Conservation (phyloP, 225 moss, liverwort and hornwort genomes). For the Neckera pumila region DNA sequence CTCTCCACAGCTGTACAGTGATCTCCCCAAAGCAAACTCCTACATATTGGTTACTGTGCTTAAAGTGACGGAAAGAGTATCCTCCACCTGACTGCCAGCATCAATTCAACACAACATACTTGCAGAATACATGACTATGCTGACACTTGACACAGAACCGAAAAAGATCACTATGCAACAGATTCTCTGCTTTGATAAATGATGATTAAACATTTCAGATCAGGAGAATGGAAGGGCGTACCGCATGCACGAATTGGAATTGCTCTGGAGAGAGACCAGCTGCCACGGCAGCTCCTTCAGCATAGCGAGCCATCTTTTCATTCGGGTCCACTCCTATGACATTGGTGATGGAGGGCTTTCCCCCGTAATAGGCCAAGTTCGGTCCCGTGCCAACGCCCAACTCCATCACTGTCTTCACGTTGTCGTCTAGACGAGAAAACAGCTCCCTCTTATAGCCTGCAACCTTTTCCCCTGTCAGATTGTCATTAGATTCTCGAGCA, state of each 20-base stretch:
- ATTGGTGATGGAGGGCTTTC: slow-evolving; percentile 25
- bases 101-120: neutral
- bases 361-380: slow-evolving; percentile 72
- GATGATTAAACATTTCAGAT: neutral
- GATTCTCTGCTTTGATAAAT: neutral
- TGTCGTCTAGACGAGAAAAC: slow-evolving; percentile 47
- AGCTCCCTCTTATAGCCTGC: slow-evolving; percentile 72
- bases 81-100: neutral
- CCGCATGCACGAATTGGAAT: slow-evolving; percentile 73
- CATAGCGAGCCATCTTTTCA: slow-evolving; percentile 70
- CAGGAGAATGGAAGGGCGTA: slow-evolving; percentile 1
- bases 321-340: slow-evolving; percentile 92
- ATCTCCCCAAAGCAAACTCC: neutral
- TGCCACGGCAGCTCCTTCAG: slow-evolving; percentile 39
- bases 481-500: neutral
- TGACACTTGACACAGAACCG: neutral
- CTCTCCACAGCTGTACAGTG: neutral
- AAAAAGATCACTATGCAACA: neutral
- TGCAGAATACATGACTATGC: neutral
- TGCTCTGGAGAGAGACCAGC: slow-evolving; percentile 62
- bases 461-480: slow-evolving; percentile 30
- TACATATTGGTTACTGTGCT: too few relatives aligned
- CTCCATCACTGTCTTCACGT: slow-evolving; percentile 56
- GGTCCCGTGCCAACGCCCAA: slow-evolving; percentile 86
- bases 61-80: neutral